Evolutionary conservation across 208 protist genomes (phyloP), one percentile per base, ranked within the genome.

Genomic region (Acanthamoeba culbertsoni): DNA sequence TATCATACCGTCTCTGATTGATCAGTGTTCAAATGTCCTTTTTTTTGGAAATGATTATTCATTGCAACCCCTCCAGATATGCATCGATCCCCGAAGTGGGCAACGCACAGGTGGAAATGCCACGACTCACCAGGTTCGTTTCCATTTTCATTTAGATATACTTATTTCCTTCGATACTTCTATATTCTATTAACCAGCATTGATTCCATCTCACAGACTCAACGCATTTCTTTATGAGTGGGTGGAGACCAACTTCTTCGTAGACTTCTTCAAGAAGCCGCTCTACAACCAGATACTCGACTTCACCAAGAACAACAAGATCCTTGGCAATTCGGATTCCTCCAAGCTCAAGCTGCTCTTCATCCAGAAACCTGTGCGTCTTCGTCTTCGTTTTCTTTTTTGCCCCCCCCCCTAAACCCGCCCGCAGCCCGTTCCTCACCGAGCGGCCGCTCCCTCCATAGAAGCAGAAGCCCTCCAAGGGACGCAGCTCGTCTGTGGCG

Each of bases 191-290:
- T 31, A n/a, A 62, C 23, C 8, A 14, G 55, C 16, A 1, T 1
- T 23, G 26, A 12, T 57, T n/a, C 16, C 18, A 57, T 23, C 26
- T 10, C 10, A 62, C 23, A 90, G 82, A 53, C 18, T 90, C 31
- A 90, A 71, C 31, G 53, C n/a, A 12, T 90, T 90, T 53, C 26
- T 90, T 18, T 90, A 68, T 35, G 82, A 90, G n/a, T 90, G 82
- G 82, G 82, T 90, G 6, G 82, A 90, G 31, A 90, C 2, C 53
- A 33, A 90, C 53, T 90, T 90, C 53, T 90, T 90, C 42, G 55
- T 43, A 40, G 82, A 90, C 53, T 90, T 90, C 55, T 90, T 71
- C 53, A 90, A 90, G 82, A 90, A 90, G 82, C 82, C 82, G 6
- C 53, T 68, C 82, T 90, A 90, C 82, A 90, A 46, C 35, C 82